Conservation (phyloP, 106 monocot species). For the Hemerocallis citrina region DNA sequence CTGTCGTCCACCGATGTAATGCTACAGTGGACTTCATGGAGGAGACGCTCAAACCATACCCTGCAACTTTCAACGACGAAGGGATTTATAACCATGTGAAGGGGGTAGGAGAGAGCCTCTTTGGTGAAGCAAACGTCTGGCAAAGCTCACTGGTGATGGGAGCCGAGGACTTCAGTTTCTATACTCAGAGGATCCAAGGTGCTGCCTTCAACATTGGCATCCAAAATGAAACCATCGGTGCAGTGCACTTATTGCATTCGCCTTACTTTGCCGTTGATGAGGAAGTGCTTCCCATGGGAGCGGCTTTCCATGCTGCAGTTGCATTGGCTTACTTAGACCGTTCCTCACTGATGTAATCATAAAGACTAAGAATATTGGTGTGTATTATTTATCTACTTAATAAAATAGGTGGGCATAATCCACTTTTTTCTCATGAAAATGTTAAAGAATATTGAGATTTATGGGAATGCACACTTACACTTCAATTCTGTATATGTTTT, state of each 20-base stretch:
- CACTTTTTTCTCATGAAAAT: no score
- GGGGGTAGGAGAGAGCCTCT: slow-evolving; percentile 20
- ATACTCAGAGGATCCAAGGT: slow-evolving; percentile 27
- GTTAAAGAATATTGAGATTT: no score
- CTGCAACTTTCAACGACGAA: slow-evolving; percentile 32
- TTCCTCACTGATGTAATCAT: slow-evolving; percentile 42
- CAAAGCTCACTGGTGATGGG: slow-evolving; percentile 11
- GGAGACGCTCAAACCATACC: slow-evolving; percentile 25
- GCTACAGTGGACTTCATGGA: slow-evolving; percentile 32
- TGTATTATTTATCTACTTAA: no score
- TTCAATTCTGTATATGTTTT: no score
- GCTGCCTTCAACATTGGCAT: slow-evolving; percentile 34
- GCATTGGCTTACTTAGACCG: no score
- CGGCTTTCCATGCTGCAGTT: no score
- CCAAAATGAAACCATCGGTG: slow-evolving; percentile 21
- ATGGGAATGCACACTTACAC: no score
- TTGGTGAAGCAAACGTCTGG: slow-evolving; percentile 19
- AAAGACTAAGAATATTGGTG: no score
- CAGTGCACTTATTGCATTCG: slow-evolving; percentile 23
- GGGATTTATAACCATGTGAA: slow-evolving; percentile 27
- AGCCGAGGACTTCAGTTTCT: slow-evolving; percentile 52
- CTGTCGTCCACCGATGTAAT: slow-evolving; percentile 24
- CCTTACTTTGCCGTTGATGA: slow-evolving; percentile 46
- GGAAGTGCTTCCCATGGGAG: slow-evolving; percentile 37
- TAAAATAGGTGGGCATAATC: no score